Conservation (phyloP, 352 stramenopile species). For the Phytophthora melonis region DNA sequence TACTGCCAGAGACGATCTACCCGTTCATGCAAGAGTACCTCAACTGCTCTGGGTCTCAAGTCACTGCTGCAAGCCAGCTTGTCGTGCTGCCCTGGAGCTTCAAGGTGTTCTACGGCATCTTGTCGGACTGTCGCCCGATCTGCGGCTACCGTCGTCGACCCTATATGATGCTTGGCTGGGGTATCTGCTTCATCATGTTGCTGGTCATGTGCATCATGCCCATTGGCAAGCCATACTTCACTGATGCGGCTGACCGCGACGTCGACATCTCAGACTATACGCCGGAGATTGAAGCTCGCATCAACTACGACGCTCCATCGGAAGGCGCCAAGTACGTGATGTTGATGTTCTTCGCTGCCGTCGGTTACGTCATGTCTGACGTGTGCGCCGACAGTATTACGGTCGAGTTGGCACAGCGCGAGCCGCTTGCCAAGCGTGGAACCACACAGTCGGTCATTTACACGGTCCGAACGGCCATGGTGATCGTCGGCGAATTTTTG, state of each 20-base stretch:
- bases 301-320: conserved; percentile 32
- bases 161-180: conserved; percentile 54
- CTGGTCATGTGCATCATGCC: conserved; percentile 40
- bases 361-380: conserved; percentile 71
- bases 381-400: conserved; percentile 62
- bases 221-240: conserved; percentile 49
- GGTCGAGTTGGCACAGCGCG: conserved; percentile 49
- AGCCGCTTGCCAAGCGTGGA: conserved; percentile 39
- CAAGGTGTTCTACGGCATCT: conserved; percentile 55
- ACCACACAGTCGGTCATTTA: conserved; percentile 55
- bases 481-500: conserved; percentile 38
- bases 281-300: conserved; percentile 24
- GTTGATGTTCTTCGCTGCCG: conserved; percentile 56
- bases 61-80: conserved; percentile 38
- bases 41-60: conserved; percentile 34
- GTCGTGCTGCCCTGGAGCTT: conserved; percentile 74
- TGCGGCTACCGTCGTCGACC: conserved; percentile 36
- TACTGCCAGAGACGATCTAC: conserved; percentile 49
- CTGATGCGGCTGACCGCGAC: conserved; percentile 19
- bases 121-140: conserved; percentile 76
- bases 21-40: conserved; percentile 61
- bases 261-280: conserved; percentile 30
- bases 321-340: conserved; percentile 45
- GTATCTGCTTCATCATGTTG: conserved; percentile 36
- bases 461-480: conserved; percentile 35